A percentile compares a stretch with the other conserved stretches of the same genome.
Evolutionary conservation across 202 grass and related monocot species (phyloP).

Genomic region (Schoenoplectus triqueter): DNA sequence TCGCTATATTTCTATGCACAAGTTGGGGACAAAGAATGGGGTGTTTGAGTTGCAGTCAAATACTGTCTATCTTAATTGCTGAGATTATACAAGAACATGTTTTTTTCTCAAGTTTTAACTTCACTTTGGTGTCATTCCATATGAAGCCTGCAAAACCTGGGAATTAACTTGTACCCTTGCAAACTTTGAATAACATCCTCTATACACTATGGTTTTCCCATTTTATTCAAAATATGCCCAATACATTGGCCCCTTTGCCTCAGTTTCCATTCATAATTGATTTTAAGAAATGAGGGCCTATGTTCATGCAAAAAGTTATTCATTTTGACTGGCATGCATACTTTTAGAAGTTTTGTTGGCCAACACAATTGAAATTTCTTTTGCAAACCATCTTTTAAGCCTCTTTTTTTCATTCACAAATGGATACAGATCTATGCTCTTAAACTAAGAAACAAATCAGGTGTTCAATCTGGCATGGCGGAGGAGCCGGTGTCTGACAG

Average conservation of each 20-base stretch:
- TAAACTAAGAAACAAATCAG: conserved; percentile 76
- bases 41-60: not conserved
- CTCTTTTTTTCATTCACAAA: conserved; percentile 5
- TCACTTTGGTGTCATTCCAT: not conserved
- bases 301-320: not conserved
- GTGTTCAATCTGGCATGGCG: conserved; percentile 48
- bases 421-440: conserved; percentile 72
- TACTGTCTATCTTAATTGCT: conserved; percentile 11
- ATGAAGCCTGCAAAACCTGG: conserved; percentile 7
- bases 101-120: not conserved
- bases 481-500: conserved; percentile 56
- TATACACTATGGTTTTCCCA: not conserved
- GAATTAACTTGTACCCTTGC: not conserved
- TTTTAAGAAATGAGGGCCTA: not conserved
- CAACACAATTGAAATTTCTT: not conserved
- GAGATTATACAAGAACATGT: not conserved
- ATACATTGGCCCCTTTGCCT: not conserved
- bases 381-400: not conserved
- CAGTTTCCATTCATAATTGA: not conserved
- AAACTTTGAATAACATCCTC: not conserved
- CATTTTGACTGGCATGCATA: not conserved
- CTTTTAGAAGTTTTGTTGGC: not conserved
- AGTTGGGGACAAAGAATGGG: not conserved
- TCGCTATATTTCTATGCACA: not conserved
- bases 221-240: conserved; percentile 19